Percentiles rank a stretch among this genome's conserved stretches.
phyloP scores from a whole-genome alignment of 371 early-diverging fungal species.

The Rhizopus stolonifer region DNA sequence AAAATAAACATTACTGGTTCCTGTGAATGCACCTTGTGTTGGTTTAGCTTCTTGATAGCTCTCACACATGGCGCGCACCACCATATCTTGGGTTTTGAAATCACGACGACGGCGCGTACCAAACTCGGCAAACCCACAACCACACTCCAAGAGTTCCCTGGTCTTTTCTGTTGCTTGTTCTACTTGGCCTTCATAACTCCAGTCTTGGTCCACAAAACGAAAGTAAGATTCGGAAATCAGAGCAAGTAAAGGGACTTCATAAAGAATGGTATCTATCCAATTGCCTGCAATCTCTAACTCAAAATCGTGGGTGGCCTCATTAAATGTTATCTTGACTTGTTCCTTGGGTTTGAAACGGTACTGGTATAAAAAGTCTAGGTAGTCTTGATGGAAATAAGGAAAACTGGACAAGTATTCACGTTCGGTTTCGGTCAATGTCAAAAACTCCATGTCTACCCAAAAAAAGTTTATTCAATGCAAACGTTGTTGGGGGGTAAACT shows the following conservation, averaged over 20 bases:
- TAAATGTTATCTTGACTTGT: conserved; percentile 51
- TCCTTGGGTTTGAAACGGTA: conserved; percentile 61
- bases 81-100: conserved; percentile 67
- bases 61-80: conserved; percentile 49
- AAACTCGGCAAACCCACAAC: conserved; percentile 77
- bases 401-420: conserved; percentile 51
- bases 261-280: conserved; percentile 77
- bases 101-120: conserved; percentile 75
- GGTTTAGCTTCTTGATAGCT: conserved; percentile 15
- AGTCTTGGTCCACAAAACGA: conserved; percentile 67
- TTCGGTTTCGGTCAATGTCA: conserved; percentile 53
- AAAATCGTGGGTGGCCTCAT: conserved; percentile 34
- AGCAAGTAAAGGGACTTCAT: conserved; percentile 73
- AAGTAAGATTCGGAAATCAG: conserved; percentile 74
- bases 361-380: conserved; percentile 55
- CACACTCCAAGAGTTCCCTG: conserved; percentile 44
- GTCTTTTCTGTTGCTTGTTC: conserved; percentile 58
- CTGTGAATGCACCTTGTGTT: conserved; percentile 48
- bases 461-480: not conserved
- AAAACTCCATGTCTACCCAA: conserved; percentile 27
- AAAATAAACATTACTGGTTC: conserved; percentile 75
- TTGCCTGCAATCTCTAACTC: conserved; percentile 55
- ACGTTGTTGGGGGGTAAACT: not conserved
- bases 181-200: conserved; percentile 65
- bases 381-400: conserved; percentile 54